A percentile compares a stretch with the other conserved stretches of the same genome.
Conservation (phyloP, 169 alveolate species). For the Plasmodium chabaudi region DNA sequence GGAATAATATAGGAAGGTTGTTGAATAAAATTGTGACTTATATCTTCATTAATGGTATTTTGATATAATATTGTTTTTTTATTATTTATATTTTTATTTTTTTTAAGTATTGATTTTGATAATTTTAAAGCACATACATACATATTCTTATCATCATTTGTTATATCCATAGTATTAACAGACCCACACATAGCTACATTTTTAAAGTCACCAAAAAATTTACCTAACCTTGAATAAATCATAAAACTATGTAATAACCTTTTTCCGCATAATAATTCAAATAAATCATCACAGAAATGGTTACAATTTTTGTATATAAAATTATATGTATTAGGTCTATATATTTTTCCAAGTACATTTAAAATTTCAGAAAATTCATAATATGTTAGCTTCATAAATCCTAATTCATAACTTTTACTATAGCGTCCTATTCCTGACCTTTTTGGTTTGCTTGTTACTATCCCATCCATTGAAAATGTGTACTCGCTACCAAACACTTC, state of each 20-base stretch:
- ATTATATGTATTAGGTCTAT: constrained; percentile 70
- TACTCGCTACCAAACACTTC: constrained; percentile 66
- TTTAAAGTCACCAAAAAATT: constrained; percentile 35
- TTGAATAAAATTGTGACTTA: not conserved
- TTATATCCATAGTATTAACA: constrained; percentile 44
- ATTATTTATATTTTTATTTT: constrained; percentile 18
- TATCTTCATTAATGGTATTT: constrained; percentile 9
- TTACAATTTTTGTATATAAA: constrained; percentile 71
- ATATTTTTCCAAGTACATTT: constrained; percentile 72
- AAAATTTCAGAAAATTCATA: constrained; percentile 55
- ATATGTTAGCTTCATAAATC: constrained; percentile 32
- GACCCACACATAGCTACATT: constrained; percentile 64
- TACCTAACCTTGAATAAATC: constrained; percentile 74
- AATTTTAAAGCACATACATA: constrained; percentile 39
- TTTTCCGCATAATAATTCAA: constrained; percentile 66
- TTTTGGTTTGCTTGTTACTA: constrained; percentile 50
- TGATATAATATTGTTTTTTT: constrained; percentile 4
- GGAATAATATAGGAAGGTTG: constrained; percentile 15
- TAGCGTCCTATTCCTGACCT: constrained; percentile 48
- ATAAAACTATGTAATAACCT: constrained; percentile 65
- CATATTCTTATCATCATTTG: constrained; percentile 27
- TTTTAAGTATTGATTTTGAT: constrained; percentile 51
- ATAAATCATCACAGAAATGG: constrained; percentile 75
- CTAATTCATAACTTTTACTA: constrained; percentile 51
- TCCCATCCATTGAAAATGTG: constrained; percentile 75